Base-by-base conservation (phyloP, 805 yeast genomes). In the Candida germanica region DNA sequence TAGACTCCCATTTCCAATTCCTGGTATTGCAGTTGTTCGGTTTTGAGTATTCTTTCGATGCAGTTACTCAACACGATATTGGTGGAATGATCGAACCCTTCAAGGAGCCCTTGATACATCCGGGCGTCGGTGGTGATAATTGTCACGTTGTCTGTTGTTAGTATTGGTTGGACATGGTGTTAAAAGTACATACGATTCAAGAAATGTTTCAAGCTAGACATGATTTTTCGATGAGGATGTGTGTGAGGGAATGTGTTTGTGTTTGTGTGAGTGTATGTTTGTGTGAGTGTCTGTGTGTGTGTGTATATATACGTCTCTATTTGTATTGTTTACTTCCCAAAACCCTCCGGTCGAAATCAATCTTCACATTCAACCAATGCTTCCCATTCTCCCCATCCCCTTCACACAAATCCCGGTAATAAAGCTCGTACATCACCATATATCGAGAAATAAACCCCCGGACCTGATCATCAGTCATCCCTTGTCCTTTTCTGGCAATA, bases 381-480 rank as follows among this genome's bases (percentile, higher is more conserved):
- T 27, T 27, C 16, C 29, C 38, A 3, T 22, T 21, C 17, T n/a
- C 13, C n/a, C n/a, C n/a, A n/a, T n/a, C n/a, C n/a, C n/a, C n/a
- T 18, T 24, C 12, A 42, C 68, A 61, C 53, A 80, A 58, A 1
- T 63, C 54, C 9, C 61, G 61, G 50, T 77, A 82, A 55, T 85
- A 93, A 14, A 89, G 51, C 43, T 77, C 73, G 50, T 91, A 91
- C 24, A 83, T 75, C 1, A 95, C 95, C 87, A 85, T 83, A 58
- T 91, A 91, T 42, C 95, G 72, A 41, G 82, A 77, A 8, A 91
- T 81, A 65, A 93, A 93, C 13, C 44, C 44, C 7, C 47, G 58
- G 4, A 91, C 96, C 48, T 82, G 73, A 1, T 53, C 68, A 47
- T 85, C 93, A 2, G 81, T 59, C 98, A 93, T 89, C 0, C 98